Base-by-base conservation (phyloP, 163 green algal species). In the Scenedesmus sp. region DNA sequence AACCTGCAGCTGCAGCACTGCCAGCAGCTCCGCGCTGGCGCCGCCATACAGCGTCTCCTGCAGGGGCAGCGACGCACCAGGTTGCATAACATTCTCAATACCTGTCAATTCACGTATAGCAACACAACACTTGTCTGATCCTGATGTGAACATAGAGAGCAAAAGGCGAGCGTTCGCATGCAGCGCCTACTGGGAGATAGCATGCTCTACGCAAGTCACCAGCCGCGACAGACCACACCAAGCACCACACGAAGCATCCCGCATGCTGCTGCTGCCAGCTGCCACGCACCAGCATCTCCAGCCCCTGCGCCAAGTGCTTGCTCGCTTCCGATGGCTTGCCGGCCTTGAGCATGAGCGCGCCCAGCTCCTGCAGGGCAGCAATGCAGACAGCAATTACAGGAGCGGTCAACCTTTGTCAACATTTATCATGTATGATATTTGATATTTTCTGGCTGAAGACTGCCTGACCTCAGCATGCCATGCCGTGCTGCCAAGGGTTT, bases 1-100 rank as follows among this genome's bases (percentile, higher is more conserved):
- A 1, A 90, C 90, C 60, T 87, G 83, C 84, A 90, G 90, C 84
- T 90, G 90, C 90, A 93, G 84, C 26, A 93, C 84, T 56, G 90
- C 57, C 56, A 93, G 90, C 83, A 93, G 90, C 90, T 90, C 67
- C n/a, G 84, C 18, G 26, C 54, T 86, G 57, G 23, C n/a, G 57
- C 67, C 18, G 2, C 82, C 83, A 66, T 54, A 88, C 54, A 92
- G 89, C 74, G 66, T 66, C 76, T 91, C 87, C 87, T 87, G 70
- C 70, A 79, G 70, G 70, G 70, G 23, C 66, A 79, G 6, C 34
- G 34, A 46, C 34, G 34, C 34, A 46, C 34, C 34, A 60, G 1
- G 77, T 23, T 8, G 10, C 77, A 57, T 15, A 73, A 1, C 34
- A 46, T 46, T 46, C 34, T 46, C 34, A 46, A 46, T 46, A 46